Evolutionary conservation across 1,284 basidiomycete genomes (phyloP).

Genomic region (Fomes fomentarius): DNA sequence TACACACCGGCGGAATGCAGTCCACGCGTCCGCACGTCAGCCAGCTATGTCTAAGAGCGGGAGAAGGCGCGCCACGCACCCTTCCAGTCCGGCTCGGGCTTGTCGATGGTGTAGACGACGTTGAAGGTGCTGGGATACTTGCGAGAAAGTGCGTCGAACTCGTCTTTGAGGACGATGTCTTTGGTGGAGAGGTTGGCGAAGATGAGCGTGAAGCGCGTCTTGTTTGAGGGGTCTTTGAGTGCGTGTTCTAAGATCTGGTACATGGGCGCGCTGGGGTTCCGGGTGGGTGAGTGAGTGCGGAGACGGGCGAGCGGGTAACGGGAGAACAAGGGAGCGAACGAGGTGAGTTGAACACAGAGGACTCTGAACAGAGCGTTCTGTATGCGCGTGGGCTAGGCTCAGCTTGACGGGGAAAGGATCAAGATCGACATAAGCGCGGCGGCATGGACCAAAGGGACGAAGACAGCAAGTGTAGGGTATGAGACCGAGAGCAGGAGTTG

Average conservation of each 20-base stretch:
- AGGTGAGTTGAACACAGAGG: no score
- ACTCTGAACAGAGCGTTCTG: no score
- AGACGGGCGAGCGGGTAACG: no score
- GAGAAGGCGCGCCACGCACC: conserved; percentile 44
- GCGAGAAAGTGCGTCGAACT: conserved; percentile 78
- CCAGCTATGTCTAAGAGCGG: no score
- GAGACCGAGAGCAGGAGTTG: no score
- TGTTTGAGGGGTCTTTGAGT: conserved; percentile 76
- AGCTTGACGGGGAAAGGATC: no score
- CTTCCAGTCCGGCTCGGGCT: conserved; percentile 71
- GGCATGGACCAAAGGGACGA: no score
- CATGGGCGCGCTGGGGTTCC: conserved; percentile 60
- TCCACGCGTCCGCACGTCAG: not conserved
- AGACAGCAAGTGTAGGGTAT: no score
- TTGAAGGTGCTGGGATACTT: conserved; percentile 76
- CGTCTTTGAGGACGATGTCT: conserved; percentile 88
- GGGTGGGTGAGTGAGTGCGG: not conserved
- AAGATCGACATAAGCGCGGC: no score
- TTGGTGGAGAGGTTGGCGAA: conserved; percentile 91
- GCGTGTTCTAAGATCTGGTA: conserved; percentile 82
- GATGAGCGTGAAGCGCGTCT: conserved; percentile 93
- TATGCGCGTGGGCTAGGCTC: no score
- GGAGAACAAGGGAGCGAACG: no score
- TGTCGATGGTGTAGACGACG: conserved; percentile 88
- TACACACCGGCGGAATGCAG: conserved; percentile 19